phyloP scores from a whole-genome alignment of 305 asterid species.

The Fraxinus xanthoxyloides region DNA sequence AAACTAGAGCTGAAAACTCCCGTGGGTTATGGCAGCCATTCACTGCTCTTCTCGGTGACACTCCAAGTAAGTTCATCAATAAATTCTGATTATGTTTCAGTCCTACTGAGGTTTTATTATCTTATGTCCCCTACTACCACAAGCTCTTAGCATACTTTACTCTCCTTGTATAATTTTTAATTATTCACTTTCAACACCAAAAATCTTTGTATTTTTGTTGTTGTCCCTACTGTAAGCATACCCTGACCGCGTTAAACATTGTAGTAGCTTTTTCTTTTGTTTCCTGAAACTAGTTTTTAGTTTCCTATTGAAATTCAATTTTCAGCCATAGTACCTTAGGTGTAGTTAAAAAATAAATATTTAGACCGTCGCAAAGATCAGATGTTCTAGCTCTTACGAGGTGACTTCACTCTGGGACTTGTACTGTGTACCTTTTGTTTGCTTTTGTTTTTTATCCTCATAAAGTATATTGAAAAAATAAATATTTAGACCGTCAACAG shows the following conservation, averaged over 20 bases:
- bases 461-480: neutral
- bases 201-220: neutral
- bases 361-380: neutral
- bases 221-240: neutral
- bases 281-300: neutral
- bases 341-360: neutral
- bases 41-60: slow-evolving; percentile 94
- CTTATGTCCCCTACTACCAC: neutral
- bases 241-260: neutral
- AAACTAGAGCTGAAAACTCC: slow-evolving; percentile 79
- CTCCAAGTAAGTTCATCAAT: slow-evolving; percentile 62
- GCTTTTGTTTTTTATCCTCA: neutral
- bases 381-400: neutral
- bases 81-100: neutral
- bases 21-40: slow-evolving; percentile 99
- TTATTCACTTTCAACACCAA: neutral
- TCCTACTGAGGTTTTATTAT: neutral
- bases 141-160: neutral
- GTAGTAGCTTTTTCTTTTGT: neutral
- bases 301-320: neutral
- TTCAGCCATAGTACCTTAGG: neutral
- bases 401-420: neutral
- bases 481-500: neutral
- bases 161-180: neutral
- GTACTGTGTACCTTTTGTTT: neutral